These are phyloP conservation scores for Solanum lycopersicoides DNA, from an alignment of 257 asterid genomes.

Conservation along the genomic window DNA sequence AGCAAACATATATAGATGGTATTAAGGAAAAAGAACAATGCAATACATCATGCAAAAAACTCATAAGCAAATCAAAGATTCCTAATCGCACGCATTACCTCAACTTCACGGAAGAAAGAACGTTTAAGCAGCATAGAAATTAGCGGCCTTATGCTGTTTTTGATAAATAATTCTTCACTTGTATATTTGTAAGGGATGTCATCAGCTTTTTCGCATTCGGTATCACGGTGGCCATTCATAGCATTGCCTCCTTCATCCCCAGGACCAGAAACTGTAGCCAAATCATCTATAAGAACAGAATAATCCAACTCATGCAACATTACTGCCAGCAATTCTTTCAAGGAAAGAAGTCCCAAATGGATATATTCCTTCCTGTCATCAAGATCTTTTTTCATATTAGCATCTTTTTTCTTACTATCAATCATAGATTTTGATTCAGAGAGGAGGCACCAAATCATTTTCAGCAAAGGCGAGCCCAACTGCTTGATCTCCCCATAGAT, in stretches of 20 bases:
- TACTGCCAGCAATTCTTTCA: constrained; percentile 49
- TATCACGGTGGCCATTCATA: constrained; percentile 9
- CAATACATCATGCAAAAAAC: neutral
- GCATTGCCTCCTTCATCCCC: constrained; percentile 18
- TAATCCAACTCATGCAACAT: constrained; percentile 35
- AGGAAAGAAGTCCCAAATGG: constrained; percentile 48
- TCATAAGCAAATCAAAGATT: neutral
- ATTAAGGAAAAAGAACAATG: neutral
- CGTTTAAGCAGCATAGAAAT: constrained; percentile 35
- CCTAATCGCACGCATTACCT: constrained; percentile 31
- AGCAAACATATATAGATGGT: neutral
- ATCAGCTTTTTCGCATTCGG: constrained; percentile 32
- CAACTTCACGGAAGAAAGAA: constrained; percentile 64
- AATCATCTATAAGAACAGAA: constrained; percentile 37
- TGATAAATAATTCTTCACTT: constrained; percentile 48
- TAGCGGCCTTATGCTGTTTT: constrained; percentile 41
- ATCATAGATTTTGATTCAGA: constrained; percentile 21
- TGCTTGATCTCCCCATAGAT: constrained; percentile 58
- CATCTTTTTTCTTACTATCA: constrained; percentile 36
- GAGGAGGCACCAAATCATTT: constrained; percentile 44
- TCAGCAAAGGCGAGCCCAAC: constrained; percentile 62
- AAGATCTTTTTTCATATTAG: constrained; percentile 36
- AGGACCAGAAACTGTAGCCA: constrained; percentile 34
- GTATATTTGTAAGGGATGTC: constrained; percentile 34
- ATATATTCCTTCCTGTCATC: constrained; percentile 52